phyloP scores from a whole-genome alignment of 129 eudicot species.

The Kitagawia praeruptora region DNA sequence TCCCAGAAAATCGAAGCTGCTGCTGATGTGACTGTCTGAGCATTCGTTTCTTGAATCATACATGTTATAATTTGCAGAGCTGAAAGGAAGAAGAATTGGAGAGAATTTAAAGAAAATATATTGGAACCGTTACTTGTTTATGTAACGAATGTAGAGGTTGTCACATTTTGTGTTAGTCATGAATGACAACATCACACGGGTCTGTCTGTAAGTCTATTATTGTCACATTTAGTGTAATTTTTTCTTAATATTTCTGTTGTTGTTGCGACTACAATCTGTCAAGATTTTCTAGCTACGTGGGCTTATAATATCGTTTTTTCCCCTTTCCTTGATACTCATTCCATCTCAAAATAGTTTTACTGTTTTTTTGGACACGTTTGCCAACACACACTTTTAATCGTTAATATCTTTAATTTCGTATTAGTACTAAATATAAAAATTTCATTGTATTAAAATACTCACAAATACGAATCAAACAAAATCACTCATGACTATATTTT shows the following conservation, averaged over 20 bases:
- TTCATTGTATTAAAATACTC: too few relatives aligned
- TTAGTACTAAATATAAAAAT: too few relatives aligned
- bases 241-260: neutral
- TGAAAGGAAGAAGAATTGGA: neutral
- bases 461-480: too few relatives aligned
- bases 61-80: conserved; percentile 27
- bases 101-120: neutral
- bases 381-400: too few relatives aligned
- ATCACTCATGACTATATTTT: too few relatives aligned
- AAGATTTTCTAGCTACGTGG: conserved; percentile 49
- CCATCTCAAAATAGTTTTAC: too few relatives aligned
- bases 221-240: neutral
- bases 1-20: conserved; percentile 2
- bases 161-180: conserved; percentile 9
- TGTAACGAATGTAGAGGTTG: neutral
- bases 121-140: neutral
- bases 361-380: too few relatives aligned
- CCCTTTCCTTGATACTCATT: conserved; percentile 2
- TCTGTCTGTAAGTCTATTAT: conserved; percentile 9
- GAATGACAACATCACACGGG: conserved; percentile 20
- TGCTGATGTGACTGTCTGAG: conserved; percentile 7
- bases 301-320: too few relatives aligned
- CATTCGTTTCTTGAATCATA: conserved; percentile 25
- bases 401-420: too few relatives aligned
- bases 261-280: conserved; percentile 24